A percentile compares a stretch with the other conserved stretches of the same genome.
phyloP scores from a whole-genome alignment of 768 basidiomycete species.

The Auricularia sp. region DNA sequence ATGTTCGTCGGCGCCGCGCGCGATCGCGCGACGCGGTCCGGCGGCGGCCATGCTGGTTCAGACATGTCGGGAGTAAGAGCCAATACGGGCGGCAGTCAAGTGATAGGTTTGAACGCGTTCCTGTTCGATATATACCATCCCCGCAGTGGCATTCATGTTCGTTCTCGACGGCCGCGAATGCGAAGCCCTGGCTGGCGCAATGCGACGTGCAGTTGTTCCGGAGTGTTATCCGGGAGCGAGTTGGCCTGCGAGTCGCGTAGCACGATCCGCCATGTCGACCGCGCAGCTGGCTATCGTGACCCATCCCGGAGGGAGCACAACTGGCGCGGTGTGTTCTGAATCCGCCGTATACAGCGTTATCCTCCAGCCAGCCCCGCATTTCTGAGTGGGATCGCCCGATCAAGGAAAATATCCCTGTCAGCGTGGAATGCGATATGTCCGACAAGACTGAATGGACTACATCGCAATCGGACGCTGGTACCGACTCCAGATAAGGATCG shows the following conservation, averaged over 20 bases:
- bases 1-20: too few species aligned
- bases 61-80: too few species aligned
- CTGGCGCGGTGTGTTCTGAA: background rate
- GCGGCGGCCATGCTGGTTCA: too few species aligned
- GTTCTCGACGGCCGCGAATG: background rate
- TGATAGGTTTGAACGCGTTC: too few species aligned
- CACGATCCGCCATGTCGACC: background rate
- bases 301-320: background rate
- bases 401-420: background rate
- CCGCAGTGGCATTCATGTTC: background rate
- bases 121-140: too few species aligned
- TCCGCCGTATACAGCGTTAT: background rate
- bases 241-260: background rate
- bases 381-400: background rate
- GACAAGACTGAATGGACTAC: slow-evolving; percentile 14
- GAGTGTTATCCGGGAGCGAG: background rate
- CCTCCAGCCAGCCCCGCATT: background rate
- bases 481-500: background rate
- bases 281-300: background rate
- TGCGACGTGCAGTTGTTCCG: background rate
- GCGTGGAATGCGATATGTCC: slow-evolving; percentile 7
- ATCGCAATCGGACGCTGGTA: background rate
- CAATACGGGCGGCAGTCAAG: too few species aligned
- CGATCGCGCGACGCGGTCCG: too few species aligned
- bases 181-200: background rate